Conservation (phyloP, 202 grass and related monocot species). For the Panicum hallii region DNA sequence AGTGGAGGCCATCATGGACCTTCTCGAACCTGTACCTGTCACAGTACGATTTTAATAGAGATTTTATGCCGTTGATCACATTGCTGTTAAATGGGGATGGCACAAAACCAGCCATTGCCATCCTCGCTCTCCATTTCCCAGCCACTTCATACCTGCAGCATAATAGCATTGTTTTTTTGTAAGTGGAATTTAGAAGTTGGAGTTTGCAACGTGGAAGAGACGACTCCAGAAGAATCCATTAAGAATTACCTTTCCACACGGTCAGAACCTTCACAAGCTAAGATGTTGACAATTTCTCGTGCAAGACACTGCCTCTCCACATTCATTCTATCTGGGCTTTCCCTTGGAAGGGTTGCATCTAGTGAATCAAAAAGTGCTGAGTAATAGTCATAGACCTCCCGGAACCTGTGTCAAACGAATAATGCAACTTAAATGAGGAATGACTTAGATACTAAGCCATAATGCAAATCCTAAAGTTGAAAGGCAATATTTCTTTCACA, state of each 20-base stretch:
- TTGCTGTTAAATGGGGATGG: slow-evolving; percentile 58
- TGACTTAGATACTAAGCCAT: not conserved
- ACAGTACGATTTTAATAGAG: slow-evolving; percentile 64
- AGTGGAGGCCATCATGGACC: slow-evolving; percentile 63
- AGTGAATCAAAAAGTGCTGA: slow-evolving; percentile 82
- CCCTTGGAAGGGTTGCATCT: slow-evolving; percentile 76
- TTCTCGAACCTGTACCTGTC: slow-evolving; percentile 68
- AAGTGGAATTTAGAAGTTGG: not conserved
- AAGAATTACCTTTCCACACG: slow-evolving; percentile 76
- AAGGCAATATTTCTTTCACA: not conserved
- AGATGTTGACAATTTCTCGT: slow-evolving; percentile 79
- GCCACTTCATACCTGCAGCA: slow-evolving; percentile 75
- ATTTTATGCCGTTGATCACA: slow-evolving; percentile 48
- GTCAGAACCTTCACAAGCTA: slow-evolving; percentile 80
- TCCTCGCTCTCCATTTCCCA: slow-evolving; percentile 81
- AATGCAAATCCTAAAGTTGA: not conserved
- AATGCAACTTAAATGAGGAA: slow-evolving; percentile 24
- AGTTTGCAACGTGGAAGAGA: not conserved
- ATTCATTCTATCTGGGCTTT: slow-evolving; percentile 78
- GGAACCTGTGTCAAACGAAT: slow-evolving; percentile 53
- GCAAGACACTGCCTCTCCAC: slow-evolving; percentile 80
- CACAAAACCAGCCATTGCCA: slow-evolving; percentile 75
- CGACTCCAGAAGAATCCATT: not conserved
- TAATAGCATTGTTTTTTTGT: slow-evolving; percentile 29
- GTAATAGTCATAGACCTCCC: slow-evolving; percentile 79